phyloP scores from a whole-genome alignment of 2,329 filamentous ascomycete species.

The Aspergillus sp. region DNA sequence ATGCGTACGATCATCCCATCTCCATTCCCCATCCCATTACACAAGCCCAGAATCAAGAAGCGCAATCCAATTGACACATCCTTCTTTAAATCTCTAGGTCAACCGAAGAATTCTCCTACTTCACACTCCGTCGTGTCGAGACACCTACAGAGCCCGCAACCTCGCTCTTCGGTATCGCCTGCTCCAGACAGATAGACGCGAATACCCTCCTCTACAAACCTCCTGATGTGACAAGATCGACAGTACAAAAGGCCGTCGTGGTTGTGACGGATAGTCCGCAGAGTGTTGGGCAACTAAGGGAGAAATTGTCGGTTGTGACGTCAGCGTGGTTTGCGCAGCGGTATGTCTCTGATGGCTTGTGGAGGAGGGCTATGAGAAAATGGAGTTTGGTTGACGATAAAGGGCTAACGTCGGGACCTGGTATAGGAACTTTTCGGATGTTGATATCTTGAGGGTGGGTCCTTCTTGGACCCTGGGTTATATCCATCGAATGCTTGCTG shows the following conservation, averaged over 20 bases:
- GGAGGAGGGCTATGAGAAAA: neutral
- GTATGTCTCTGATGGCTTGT: slow-evolving; percentile 32
- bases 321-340: slow-evolving; percentile 93
- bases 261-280: slow-evolving; percentile 89
- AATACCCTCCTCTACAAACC: slow-evolving; percentile 69
- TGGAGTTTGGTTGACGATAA: neutral
- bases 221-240: slow-evolving; percentile 88
- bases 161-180: slow-evolving; percentile 92
- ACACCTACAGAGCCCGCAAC: slow-evolving; percentile 51
- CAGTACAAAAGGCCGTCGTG: slow-evolving; percentile 96
- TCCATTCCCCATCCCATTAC: slow-evolving; percentile 1
- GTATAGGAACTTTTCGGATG: slow-evolving; percentile 72
- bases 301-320: slow-evolving; percentile 84
- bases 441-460: slow-evolving; percentile 69
- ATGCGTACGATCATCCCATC: slow-evolving; percentile 57
- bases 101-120: slow-evolving; percentile 96
- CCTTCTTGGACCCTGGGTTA: neutral
- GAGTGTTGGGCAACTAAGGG: slow-evolving; percentile 80
- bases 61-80: neutral
- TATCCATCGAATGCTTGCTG: slow-evolving; percentile 4
- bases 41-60: slow-evolving; percentile 1
- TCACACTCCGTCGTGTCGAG: slow-evolving; percentile 66
- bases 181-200: slow-evolving; percentile 83
- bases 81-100: slow-evolving; percentile 46
- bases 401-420: neutral